A percentile compares a stretch with the other conserved stretches of the same genome.
Conservation (phyloP, 1,284 basidiomycete species). For the Athelia sp. region DNA sequence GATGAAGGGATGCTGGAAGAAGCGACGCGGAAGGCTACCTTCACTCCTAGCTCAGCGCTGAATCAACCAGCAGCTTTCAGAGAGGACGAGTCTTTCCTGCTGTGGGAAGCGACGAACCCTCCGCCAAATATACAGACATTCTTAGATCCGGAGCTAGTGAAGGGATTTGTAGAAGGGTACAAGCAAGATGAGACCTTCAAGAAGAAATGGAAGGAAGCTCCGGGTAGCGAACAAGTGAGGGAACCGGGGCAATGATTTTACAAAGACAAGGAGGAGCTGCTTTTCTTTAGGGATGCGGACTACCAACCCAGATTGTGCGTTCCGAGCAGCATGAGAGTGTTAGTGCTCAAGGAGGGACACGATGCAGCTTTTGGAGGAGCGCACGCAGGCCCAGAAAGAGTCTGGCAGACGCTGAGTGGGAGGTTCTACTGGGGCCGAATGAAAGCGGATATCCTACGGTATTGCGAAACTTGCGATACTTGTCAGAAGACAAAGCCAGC, state of each 20-base stretch:
- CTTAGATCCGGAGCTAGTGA: neutral
- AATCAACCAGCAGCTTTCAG: neutral
- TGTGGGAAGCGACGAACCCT: neutral
- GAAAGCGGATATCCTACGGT: slow-evolving; percentile 19
- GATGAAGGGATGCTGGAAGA: too few species aligned
- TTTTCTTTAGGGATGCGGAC: slow-evolving; percentile 19
- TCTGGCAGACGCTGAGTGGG: slow-evolving; percentile 12
- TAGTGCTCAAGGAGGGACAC: slow-evolving; percentile 10
- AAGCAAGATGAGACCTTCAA: neutral
- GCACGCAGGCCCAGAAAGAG: slow-evolving; percentile 9
- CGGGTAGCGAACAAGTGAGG: neutral
- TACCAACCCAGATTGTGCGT: slow-evolving; percentile 15
- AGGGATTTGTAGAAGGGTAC: slow-evolving; percentile 2
- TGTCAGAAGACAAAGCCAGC: slow-evolving; percentile 34
- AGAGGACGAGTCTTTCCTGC: neutral
- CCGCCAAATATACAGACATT: neutral
- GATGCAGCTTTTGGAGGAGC: slow-evolving; percentile 7
- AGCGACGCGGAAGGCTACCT: too few species aligned
- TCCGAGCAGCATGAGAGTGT: slow-evolving; percentile 2
- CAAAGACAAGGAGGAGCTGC: slow-evolving; percentile 9
- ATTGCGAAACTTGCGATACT: slow-evolving; percentile 25
- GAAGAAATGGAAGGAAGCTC: neutral
- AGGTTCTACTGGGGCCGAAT: slow-evolving; percentile 29
- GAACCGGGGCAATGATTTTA: slow-evolving; percentile 10
- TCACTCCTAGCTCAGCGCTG: too few species aligned